These are phyloP conservation scores for Tremella fuciformis DNA, from an alignment of 768 basidiomycete genomes.

Conservation along the genomic window DNA sequence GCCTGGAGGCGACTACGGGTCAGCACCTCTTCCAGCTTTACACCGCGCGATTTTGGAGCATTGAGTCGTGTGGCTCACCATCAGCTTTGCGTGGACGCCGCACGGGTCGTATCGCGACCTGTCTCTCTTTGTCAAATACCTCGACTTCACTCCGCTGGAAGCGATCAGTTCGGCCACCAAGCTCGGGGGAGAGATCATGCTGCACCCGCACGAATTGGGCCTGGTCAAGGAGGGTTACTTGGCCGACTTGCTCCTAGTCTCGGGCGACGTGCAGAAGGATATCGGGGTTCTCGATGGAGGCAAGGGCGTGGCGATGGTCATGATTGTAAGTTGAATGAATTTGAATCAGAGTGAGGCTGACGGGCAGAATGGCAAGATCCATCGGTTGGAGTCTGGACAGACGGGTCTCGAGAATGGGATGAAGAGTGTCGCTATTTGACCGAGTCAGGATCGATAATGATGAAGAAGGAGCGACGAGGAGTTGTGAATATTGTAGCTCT, in stretches of 20 bases:
- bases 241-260: slow-evolving; percentile 9
- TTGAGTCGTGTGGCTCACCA: background rate
- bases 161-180: slow-evolving; percentile 7
- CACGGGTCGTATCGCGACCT: slow-evolving; percentile 12
- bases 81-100: slow-evolving; percentile 9
- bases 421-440: no score
- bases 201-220: slow-evolving; percentile 8
- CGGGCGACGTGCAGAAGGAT: slow-evolving; percentile 8
- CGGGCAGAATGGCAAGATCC: no score
- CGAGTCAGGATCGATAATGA: no score
- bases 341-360: no score
- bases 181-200: slow-evolving; percentile 12
- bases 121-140: slow-evolving; percentile 7
- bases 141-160: slow-evolving; percentile 9
- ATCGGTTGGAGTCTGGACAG: no score
- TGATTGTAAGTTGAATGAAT: slow-evolving; percentile 5
- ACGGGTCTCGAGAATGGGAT: no score
- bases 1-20: slow-evolving; percentile 10
- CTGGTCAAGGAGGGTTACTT: slow-evolving; percentile 5
- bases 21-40: background rate
- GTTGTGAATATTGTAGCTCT: no score
- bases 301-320: slow-evolving; percentile 8
- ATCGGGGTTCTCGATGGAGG: slow-evolving; percentile 2
- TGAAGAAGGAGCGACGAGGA: no score
- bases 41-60: background rate